These are phyloP conservation scores for Serpula lacrymans DNA, from an alignment of 768 basidiomycete species.

Conservation along the genomic window DNA sequence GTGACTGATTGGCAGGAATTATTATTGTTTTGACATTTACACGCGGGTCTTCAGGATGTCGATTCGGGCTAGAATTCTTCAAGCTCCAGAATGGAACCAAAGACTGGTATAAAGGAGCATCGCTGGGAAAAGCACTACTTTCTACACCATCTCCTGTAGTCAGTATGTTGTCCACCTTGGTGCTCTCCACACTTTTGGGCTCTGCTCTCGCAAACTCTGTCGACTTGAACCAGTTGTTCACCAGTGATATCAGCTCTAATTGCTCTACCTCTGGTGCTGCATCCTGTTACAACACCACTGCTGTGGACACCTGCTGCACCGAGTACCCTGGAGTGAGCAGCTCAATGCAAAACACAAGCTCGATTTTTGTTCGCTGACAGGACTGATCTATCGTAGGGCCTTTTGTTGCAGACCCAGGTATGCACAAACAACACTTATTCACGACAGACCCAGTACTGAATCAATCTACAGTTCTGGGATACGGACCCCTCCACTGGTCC, in stretches of 20 bases:
- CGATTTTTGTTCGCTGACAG: background rate
- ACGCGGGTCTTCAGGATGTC: background rate
- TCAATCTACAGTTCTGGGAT: slow-evolving; percentile 61
- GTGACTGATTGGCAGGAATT: no score
- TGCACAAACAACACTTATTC: background rate
- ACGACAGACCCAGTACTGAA: background rate
- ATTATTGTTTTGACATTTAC: background rate
- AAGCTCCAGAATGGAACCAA: no score
- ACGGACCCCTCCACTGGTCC: slow-evolving; percentile 62
- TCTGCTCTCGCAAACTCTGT: slow-evolving; percentile 11
- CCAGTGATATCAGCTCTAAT: slow-evolving; percentile 39
- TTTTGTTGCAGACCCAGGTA: slow-evolving; percentile 56
- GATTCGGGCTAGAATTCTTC: background rate
- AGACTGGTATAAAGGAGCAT: no score
- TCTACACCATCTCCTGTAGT: background rate
- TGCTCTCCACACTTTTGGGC: slow-evolving; percentile 9
- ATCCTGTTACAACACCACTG: slow-evolving; percentile 53
- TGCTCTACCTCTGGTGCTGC: slow-evolving; percentile 44
- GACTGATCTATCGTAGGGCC: slow-evolving; percentile 41
- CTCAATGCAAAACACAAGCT: no score
- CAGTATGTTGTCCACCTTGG: slow-evolving; percentile 5
- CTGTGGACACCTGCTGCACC: slow-evolving; percentile 57
- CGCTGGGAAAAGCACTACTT: no score
- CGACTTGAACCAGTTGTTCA: slow-evolving; percentile 26
- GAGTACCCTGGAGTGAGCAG: slow-evolving; percentile 59